These are phyloP conservation scores for Aspergillus sparsus DNA, from an alignment of 495 filamentous ascomycete genomes.

Conservation along the genomic window DNA sequence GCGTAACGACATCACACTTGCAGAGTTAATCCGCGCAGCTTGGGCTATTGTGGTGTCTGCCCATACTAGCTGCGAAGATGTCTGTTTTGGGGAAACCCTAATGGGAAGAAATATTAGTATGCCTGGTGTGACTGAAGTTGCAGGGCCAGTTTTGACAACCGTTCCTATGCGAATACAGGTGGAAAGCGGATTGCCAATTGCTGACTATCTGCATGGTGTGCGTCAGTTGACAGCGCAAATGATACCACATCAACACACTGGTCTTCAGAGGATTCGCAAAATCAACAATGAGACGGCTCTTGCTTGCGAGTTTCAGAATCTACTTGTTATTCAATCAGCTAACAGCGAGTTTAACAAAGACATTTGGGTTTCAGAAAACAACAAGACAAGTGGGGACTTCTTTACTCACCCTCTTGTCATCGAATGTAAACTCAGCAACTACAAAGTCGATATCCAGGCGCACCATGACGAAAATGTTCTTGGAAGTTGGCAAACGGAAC, in stretches of 20 bases:
- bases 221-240: constrained; percentile 47
- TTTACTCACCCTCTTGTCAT: constrained; percentile 53
- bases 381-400: constrained; percentile 47
- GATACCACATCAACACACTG: constrained; percentile 52
- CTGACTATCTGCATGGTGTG: constrained; percentile 44
- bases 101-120: constrained; percentile 56
- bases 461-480: constrained; percentile 45
- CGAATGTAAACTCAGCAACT: constrained; percentile 43
- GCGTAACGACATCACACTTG: constrained; percentile 42
- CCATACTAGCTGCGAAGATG: constrained; percentile 48
- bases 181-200: constrained; percentile 34
- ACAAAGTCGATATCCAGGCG: constrained; percentile 31
- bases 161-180: constrained; percentile 50
- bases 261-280: constrained; percentile 45
- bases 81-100: constrained; percentile 57
- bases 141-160: constrained; percentile 56
- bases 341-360: constrained; percentile 33
- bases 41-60: constrained; percentile 53
- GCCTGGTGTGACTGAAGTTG: constrained; percentile 50
- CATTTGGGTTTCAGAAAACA: constrained; percentile 48
- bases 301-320: constrained; percentile 66
- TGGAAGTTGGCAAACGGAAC: constrained; percentile 38
- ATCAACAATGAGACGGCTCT: constrained; percentile 37
- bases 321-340: constrained; percentile 57
- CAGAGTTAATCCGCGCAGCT: constrained; percentile 54